Percentiles rank a stretch among this genome's conserved stretches.
phyloP scores from a whole-genome alignment of 768 basidiomycete species.

The Amanita pseudoporphyria region DNA sequence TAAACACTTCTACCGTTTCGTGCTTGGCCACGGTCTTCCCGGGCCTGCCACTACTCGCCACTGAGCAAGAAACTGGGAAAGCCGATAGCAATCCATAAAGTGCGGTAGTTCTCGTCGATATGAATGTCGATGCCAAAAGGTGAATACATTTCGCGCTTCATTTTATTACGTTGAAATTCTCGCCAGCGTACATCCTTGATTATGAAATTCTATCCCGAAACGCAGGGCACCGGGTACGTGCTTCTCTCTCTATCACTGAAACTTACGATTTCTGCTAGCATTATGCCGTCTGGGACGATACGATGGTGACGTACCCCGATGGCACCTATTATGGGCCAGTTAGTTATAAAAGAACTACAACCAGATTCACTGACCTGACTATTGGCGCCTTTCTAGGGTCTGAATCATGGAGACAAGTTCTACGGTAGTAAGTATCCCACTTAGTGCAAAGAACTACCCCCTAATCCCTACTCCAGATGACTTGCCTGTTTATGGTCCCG shows the following conservation, averaged over 20 bases:
- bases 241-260: background rate
- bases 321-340: constrained; percentile 21
- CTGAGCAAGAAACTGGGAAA: no score
- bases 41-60: no score
- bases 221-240: constrained; percentile 28
- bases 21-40: no score
- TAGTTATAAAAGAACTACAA: background rate
- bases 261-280: constrained; percentile 24
- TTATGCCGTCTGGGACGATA: constrained; percentile 61
- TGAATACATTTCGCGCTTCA: constrained; percentile 7
- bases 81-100: no score
- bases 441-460: background rate
- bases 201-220: constrained; percentile 33
- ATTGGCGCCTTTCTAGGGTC: constrained; percentile 26
- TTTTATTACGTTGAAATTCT: background rate
- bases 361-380: constrained; percentile 17
- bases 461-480: constrained; percentile 9
- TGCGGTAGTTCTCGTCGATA: no score
- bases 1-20: no score
- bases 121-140: no score
- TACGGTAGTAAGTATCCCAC: constrained; percentile 14
- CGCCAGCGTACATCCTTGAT: constrained; percentile 27
- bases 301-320: constrained; percentile 28
- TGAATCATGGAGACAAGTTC: constrained; percentile 13
- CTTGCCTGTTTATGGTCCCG: constrained; percentile 56